These are phyloP conservation scores for Seminavis robusta DNA, from an alignment of 108 stramenopile species.

Conservation along the genomic window DNA sequence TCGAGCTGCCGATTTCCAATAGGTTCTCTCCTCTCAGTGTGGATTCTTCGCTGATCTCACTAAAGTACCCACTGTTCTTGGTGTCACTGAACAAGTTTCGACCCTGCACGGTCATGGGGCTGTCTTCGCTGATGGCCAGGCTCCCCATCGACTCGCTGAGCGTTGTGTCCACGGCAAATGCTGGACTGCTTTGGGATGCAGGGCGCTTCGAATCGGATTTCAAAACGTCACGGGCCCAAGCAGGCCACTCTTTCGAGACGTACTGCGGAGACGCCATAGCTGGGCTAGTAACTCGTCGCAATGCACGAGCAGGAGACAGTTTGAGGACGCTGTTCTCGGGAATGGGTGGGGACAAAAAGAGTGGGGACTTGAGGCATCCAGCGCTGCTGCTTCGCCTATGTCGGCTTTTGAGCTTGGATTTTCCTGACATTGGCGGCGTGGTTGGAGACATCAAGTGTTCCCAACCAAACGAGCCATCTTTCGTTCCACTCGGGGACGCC, in stretches of 20 bases:
- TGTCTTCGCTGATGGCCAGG: slow-evolving; percentile 33
- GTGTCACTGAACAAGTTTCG: no score
- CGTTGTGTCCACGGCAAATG: background rate
- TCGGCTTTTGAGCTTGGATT: background rate
- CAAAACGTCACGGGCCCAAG: slow-evolving; percentile 36
- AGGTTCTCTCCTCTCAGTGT: no score
- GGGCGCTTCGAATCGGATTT: background rate
- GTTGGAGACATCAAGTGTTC: background rate
- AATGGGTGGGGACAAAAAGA: slow-evolving; percentile 6
- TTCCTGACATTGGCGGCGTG: background rate
- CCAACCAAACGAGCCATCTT: no score
- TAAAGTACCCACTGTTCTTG: no score
- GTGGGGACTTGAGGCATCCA: background rate
- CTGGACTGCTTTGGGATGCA: background rate
- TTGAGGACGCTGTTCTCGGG: slow-evolving; percentile 3
- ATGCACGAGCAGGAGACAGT: slow-evolving; percentile 21
- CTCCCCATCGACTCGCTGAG: slow-evolving; percentile 28
- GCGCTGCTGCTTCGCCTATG: slow-evolving; percentile 11
- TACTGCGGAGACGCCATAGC: slow-evolving; percentile 51
- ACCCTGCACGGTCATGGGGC: background rate
- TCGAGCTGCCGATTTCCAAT: no score
- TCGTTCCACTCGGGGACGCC: background rate
- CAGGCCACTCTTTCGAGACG: slow-evolving; percentile 64
- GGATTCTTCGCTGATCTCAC: no score
- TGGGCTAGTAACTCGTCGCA: background rate